Conservation (phyloP, 2,329 filamentous ascomycete species). For the Colletotrichum filicis region DNA sequence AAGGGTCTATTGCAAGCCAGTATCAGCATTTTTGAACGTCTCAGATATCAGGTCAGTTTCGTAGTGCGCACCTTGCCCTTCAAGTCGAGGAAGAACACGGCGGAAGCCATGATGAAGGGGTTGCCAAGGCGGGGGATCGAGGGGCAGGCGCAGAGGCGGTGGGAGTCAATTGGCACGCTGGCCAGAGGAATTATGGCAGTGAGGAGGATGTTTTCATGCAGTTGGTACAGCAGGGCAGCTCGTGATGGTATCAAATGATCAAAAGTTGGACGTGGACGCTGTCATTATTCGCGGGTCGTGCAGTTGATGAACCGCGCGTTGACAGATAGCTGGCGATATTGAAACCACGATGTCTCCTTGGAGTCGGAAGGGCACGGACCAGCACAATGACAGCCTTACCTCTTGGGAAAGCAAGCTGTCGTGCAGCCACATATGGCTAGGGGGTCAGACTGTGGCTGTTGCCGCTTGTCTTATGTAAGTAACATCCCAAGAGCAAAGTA, state of each 20-base stretch:
- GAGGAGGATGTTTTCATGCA: conserved; percentile 21
- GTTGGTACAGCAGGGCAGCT: conserved; percentile 9
- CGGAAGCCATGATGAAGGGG: conserved; percentile 83
- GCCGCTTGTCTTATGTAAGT: no score
- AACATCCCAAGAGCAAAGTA: no score
- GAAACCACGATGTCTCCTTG: conserved; percentile 36
- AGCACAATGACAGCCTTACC: conserved; percentile 22
- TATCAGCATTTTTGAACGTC: conserved; percentile 36
- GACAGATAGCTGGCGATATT: conserved; percentile 28
- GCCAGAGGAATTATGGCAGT: conserved; percentile 37
- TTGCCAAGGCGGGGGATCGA: conserved; percentile 40
- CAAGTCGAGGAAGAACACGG: conserved; percentile 97
- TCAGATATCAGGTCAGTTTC: neutral
- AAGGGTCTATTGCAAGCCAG: conserved; percentile 75
- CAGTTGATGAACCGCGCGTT: conserved; percentile 10
- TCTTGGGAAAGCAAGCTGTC: neutral
- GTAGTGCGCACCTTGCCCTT: conserved; percentile 88
- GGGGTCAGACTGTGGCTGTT: no score
- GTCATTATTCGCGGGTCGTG: conserved; percentile 24
- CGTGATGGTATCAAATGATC: neutral
- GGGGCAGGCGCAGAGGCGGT: conserved; percentile 38
- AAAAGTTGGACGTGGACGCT: neutral
- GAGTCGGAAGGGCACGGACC: conserved; percentile 27
- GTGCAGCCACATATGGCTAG: neutral
- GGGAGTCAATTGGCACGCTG: conserved; percentile 42